A percentile compares a stretch with the other conserved stretches of the same genome.
Evolutionary conservation across 495 filamentous ascomycete genomes (phyloP).

Genomic region (Aspergillus sclerotiicarbonarius): DNA sequence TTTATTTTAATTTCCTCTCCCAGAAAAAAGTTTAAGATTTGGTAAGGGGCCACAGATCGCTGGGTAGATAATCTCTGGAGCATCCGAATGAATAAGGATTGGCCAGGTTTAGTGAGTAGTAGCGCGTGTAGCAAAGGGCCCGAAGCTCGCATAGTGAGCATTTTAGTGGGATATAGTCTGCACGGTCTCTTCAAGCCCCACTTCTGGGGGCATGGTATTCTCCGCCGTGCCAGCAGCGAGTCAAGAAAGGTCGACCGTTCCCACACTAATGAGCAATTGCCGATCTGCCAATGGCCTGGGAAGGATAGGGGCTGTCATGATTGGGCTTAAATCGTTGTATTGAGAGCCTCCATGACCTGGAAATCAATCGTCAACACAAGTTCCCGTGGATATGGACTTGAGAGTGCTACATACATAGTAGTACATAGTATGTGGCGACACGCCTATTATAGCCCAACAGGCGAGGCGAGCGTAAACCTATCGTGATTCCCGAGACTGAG

Average conservation of each 20-base stretch:
- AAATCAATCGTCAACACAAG: not conserved
- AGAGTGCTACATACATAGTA: too few relatives aligned
- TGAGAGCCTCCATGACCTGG: not conserved
- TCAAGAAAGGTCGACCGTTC: not conserved
- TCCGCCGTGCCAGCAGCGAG: not conserved
- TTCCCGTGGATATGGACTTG: not conserved
- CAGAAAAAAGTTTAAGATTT: not conserved
- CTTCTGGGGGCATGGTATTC: not conserved
- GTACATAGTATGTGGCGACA: too few relatives aligned
- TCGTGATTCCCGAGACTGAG: too few relatives aligned
- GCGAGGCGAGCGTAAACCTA: too few relatives aligned
- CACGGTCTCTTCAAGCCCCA: constrained; percentile 1
- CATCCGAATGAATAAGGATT: not conserved
- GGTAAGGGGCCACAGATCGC: not conserved
- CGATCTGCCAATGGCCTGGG: not conserved
- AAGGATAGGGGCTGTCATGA: not conserved
- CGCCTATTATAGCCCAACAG: too few relatives aligned
- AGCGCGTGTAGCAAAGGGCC: not conserved
- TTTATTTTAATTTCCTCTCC: not conserved
- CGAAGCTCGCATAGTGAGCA: not conserved
- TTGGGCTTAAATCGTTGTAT: not conserved
- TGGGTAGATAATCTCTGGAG: constrained; percentile 1
- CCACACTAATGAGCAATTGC: not conserved
- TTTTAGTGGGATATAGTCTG: not conserved
- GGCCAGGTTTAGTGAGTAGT: not conserved